These are phyloP conservation scores for Kodamaea plutei DNA, from an alignment of 1,139 yeast genomes.

Conservation along the genomic window DNA sequence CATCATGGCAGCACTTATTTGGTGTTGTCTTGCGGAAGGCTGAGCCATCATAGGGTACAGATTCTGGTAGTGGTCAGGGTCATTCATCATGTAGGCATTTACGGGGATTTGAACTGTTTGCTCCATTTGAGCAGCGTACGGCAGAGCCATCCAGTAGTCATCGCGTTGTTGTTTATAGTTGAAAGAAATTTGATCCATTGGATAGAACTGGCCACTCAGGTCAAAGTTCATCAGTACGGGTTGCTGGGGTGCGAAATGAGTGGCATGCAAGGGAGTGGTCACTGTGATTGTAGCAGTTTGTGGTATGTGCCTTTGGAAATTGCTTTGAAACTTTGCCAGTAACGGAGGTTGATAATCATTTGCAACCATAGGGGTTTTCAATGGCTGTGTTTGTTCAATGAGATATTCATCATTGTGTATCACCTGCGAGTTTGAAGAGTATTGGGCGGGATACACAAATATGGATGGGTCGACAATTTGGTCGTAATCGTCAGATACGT, in stretches of 20 bases:
- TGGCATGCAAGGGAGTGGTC: slow-evolving; percentile 11
- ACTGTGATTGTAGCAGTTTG: slow-evolving; percentile 7
- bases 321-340: slow-evolving; percentile 19
- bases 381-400: slow-evolving; percentile 47
- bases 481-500: slow-evolving; percentile 23
- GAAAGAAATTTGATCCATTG: slow-evolving; percentile 2
- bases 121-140: background rate
- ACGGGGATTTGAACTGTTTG: background rate
- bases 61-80: slow-evolving; percentile 6
- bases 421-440: slow-evolving; percentile 28
- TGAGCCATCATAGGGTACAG: slow-evolving; percentile 6
- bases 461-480: slow-evolving; percentile 28
- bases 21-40: slow-evolving; percentile 22
- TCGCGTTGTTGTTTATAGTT: background rate
- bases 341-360: slow-evolving; percentile 21
- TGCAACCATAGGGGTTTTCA: slow-evolving; percentile 17
- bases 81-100: slow-evolving; percentile 6
- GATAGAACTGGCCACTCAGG: slow-evolving; percentile 6
- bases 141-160: background rate
- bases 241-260: slow-evolving; percentile 11
- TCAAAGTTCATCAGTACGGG: slow-evolving; percentile 14
- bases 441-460: slow-evolving; percentile 11
- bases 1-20: slow-evolving; percentile 24
- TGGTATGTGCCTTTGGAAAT: slow-evolving; percentile 13
- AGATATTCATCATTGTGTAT: slow-evolving; percentile 41